These are phyloP conservation scores for Acephala macrosclerotiorum DNA, from an alignment of 2,329 filamentous ascomycete species.

Conservation along the genomic window DNA sequence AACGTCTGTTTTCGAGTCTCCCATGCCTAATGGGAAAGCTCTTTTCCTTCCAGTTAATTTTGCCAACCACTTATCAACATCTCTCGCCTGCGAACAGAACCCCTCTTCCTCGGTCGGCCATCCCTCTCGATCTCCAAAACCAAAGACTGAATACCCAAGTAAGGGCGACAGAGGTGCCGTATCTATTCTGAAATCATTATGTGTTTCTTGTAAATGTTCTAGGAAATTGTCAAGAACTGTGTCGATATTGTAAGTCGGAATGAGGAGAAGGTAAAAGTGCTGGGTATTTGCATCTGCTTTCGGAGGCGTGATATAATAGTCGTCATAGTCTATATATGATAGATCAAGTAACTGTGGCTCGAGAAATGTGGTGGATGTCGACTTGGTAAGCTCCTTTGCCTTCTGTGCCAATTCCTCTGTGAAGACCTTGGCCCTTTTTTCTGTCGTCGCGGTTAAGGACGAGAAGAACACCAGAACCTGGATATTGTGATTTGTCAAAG, in stretches of 20 bases:
- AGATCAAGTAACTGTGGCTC: conserved; percentile 77
- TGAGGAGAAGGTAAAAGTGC: conserved; percentile 82
- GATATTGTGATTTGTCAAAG: conserved; percentile 53
- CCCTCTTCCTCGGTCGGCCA: conserved; percentile 93
- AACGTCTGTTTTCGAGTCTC: conserved; percentile 81
- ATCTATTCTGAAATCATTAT: conserved; percentile 96
- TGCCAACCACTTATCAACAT: conserved; percentile 97
- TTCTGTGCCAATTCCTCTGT: conserved; percentile 59
- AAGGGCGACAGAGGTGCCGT: conserved; percentile 80
- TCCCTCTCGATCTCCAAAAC: conserved; percentile 87
- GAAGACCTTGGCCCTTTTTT: conserved; percentile 73
- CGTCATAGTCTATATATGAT: conserved; percentile 88
- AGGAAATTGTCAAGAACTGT: conserved; percentile 89
- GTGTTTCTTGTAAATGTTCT: conserved; percentile 87
- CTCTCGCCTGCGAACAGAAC: conserved; percentile 90
- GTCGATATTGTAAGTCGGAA: conserved; percentile 96
- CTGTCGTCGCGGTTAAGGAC: conserved; percentile 84
- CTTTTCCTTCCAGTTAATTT: conserved; percentile 86
- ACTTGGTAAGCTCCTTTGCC: conserved; percentile 42
- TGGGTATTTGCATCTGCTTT: conserved; percentile 61
- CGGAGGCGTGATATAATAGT: conserved; percentile 84
- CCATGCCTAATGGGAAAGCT: conserved; percentile 88
- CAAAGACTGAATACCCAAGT: conserved; percentile 91
- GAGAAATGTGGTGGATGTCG: conserved; percentile 49
- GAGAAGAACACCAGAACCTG: conserved; percentile 88